Evolutionary conservation across 2,329 filamentous ascomycete genomes (phyloP), one percentile per base, ranked within the genome.

Genomic region (Arachnopeziza araneosa): DNA sequence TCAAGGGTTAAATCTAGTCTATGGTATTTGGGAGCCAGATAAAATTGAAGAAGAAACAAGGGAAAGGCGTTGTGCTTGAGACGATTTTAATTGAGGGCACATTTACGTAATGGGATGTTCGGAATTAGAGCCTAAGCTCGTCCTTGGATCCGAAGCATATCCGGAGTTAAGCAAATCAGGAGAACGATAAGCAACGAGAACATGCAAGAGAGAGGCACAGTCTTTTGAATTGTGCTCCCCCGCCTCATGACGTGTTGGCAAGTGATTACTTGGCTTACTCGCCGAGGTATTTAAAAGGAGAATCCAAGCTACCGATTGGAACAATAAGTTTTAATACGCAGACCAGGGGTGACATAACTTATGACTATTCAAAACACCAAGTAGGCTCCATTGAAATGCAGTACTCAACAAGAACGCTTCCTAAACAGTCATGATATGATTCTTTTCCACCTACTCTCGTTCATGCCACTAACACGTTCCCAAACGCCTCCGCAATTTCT

Each of bases 401-500:
- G 50, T 52, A 52, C 22, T 26, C 17, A 24, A n/a, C 24, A 54
- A 54, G 24, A 30, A 26, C 24, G 19, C 52, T 26, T n/a, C 23
- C 10, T 17, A 24, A 26, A 5, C 9, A 12, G 17, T n/a, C 23
- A 54, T 30, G 26, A 54, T 12, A 52, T 23, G 21, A 23, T 50
- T 22, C 2, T 26, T n/a, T n/a, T 54, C 24, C 10, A n/a, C 26
- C 24, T 24, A 12, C 26, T 55, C 36, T 58, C n/a, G 44, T 36
- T 62, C 52, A 66, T 59, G 56, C 60, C 49, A 62, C 70, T 52
- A 73, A 62, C 23, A 72, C 64, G 62, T 69, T 73, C 26, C 64
- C 64, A 67, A 73, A 73, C 5, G 62, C 65, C 61, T 73, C 67
- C 3, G 67, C 68, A 8, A 72, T 72, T 26, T 73, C 71, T 50